phyloP scores from a whole-genome alignment of 768 basidiomycete species.

The Tricholomella constricta region DNA sequence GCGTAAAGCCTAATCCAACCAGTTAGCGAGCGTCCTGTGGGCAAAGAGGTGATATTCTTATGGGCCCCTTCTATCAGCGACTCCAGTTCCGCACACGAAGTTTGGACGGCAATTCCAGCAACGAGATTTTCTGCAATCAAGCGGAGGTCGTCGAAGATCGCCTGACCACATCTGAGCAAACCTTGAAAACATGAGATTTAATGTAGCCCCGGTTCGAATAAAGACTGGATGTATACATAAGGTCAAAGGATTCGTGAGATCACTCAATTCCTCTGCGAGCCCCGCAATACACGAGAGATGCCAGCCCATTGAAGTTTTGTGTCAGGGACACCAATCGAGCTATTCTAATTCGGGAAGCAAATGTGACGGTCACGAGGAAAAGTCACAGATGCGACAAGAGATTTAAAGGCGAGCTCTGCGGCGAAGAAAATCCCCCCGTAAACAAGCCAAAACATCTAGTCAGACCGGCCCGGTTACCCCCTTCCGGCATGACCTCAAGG shows the following conservation, averaged over 20 bases:
- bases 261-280: slow-evolving; percentile 15
- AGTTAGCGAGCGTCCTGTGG: slow-evolving; percentile 30
- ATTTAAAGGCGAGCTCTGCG: slow-evolving; percentile 61
- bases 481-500: slow-evolving; percentile 79
- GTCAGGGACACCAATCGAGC: slow-evolving; percentile 16
- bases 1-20: slow-evolving; percentile 76
- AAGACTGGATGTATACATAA: slow-evolving; percentile 9
- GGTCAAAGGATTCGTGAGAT: slow-evolving; percentile 11
- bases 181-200: slow-evolving; percentile 1
- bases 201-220: background rate
- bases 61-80: slow-evolving; percentile 42
- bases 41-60: slow-evolving; percentile 46
- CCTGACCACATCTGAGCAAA: slow-evolving; percentile 7
- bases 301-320: slow-evolving; percentile 19
- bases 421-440: slow-evolving; percentile 60
- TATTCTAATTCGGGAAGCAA: slow-evolving; percentile 22
- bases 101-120: slow-evolving; percentile 2
- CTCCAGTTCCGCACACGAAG: slow-evolving; percentile 30
- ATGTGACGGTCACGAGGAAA: slow-evolving; percentile 40
- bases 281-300: slow-evolving; percentile 12
- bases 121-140: slow-evolving; percentile 9
- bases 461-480: slow-evolving; percentile 53
- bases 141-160: slow-evolving; percentile 8
- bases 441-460: slow-evolving; percentile 47
- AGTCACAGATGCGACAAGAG: slow-evolving; percentile 50